Conservation (phyloP, 2,329 filamentous ascomycete genomes). For the Orbilia ellipsospora region DNA sequence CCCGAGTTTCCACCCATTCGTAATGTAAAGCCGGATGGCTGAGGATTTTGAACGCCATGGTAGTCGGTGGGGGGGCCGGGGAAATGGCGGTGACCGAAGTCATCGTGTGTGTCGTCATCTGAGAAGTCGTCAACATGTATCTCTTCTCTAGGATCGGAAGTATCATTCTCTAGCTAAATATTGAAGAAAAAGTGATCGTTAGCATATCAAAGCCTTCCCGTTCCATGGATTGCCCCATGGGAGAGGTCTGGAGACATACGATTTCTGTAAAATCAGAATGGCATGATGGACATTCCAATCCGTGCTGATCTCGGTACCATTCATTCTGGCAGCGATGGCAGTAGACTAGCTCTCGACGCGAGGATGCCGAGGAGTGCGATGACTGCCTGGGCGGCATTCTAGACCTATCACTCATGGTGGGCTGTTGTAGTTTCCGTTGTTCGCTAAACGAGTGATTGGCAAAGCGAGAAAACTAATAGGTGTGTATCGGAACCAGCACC, state of each 20-base stretch:
- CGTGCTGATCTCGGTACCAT: conserved; percentile 79
- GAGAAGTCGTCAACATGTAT: conserved; percentile 15
- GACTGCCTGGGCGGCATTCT: conserved; percentile 33
- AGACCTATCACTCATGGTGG: conserved; percentile 40
- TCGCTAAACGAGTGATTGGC: conserved; percentile 5
- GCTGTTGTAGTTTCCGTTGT: conserved; percentile 7
- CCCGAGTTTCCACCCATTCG: conserved; percentile 44
- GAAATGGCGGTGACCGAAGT: neutral
- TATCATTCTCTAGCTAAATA: conserved; percentile 38
- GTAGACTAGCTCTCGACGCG: conserved; percentile 77
- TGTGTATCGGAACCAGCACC: neutral
- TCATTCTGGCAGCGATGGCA: conserved; percentile 85
- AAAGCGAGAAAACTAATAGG: neutral
- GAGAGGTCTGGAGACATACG: conserved; percentile 67
- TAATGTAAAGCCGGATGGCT: conserved; percentile 40
- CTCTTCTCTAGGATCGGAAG: conserved; percentile 28
- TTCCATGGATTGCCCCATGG: neutral
- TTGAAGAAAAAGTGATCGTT: conserved; percentile 7
- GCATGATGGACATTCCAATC: conserved; percentile 80
- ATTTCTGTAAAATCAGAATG: conserved; percentile 84
- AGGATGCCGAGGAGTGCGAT: conserved; percentile 10
- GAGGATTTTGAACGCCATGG: conserved; percentile 8
- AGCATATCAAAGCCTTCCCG: neutral
- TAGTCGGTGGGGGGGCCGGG: neutral
- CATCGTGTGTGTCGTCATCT: conserved; percentile 28